Percentiles rank a stretch among this genome's conserved stretches.
phyloP scores from a whole-genome alignment of 164 flowering plant species.

The Sextonia rubra region DNA sequence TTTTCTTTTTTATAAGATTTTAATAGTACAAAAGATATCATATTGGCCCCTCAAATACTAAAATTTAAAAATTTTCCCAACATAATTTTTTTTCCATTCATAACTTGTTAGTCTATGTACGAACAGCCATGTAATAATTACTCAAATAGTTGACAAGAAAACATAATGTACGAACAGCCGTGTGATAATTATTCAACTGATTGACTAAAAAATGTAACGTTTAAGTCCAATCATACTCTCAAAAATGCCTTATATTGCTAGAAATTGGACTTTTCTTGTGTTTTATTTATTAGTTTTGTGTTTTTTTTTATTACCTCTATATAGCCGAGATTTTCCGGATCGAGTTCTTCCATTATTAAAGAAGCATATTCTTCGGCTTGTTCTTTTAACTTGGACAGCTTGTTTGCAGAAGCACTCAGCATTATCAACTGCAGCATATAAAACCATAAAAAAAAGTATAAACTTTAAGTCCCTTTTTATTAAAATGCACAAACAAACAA shows the following conservation, averaged over 20 bases:
- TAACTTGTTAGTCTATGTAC: too few relatives aligned
- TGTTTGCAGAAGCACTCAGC: conserved; percentile 97
- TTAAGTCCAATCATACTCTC: too few relatives aligned
- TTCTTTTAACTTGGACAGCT: conserved; percentile 71
- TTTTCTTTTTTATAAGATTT: too few relatives aligned
- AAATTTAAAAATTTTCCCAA: too few relatives aligned
- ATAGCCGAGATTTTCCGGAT: conserved; percentile 83
- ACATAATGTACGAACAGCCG: too few relatives aligned
- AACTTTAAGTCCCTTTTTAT: neutral
- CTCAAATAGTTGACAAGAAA: too few relatives aligned
- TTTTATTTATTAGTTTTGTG: neutral
- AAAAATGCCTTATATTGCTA: too few relatives aligned
- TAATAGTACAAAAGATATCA: too few relatives aligned
- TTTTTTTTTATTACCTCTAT: conserved; percentile 60
- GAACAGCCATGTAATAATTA: neutral
- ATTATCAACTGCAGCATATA: conserved; percentile 56
- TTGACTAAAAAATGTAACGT: too few relatives aligned
- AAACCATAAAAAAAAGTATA: neutral
- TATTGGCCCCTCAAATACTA: too few relatives aligned
- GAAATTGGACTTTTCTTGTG: neutral
- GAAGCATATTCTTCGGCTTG: conserved; percentile 88
- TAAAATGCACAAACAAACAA: neutral
- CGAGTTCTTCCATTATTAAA: conserved; percentile 94
- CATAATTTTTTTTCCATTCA: too few relatives aligned
- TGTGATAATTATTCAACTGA: too few relatives aligned